Base-by-base conservation (phyloP, 208 protist genomes). In the Acanthamoeba culbertsoni region DNA sequence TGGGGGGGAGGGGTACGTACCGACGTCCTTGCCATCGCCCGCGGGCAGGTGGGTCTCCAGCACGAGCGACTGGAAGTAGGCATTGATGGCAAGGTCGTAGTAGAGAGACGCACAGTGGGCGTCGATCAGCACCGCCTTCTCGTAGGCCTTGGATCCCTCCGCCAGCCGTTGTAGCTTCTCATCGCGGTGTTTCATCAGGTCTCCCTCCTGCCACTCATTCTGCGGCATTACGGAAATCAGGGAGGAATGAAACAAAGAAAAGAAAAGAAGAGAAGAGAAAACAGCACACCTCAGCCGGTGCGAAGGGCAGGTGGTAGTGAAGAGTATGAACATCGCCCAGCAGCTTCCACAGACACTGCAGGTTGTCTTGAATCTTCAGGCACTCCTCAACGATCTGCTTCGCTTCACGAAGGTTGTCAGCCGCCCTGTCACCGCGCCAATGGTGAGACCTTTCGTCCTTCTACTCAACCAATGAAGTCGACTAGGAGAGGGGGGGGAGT, bases 331-430 rank as follows among this genome's bases (percentile, higher is more conserved):
- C 73, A n/a, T 84, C 73, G 45, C 73, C 73, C 5, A 84, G 73
- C 0, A 84, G 45, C 45, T 84, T 84, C 73, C 73, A 84, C 23
- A 84, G 43, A 43, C 73, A 84, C 20, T 84, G 73, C 42, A 84
- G 43, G 73, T 84, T 84, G 45, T 84, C 73, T 31, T 84, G 73
- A 10, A 84, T 55, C 73, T 84, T 84, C n/a, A 84, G 20, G 35
- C 73, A 84, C 42, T 48, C 73, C 20, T 84, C 73, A 10, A 84
- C 31, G 43, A 55, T 55, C 45, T 84, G 73, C 45, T 84, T 14
- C 6, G 73, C 73, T 35, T 84, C 73, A 10, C 43, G 31, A 0
- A 84, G 43, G 28, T 84, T 84, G 73, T 84, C 73, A 14, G 73
- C 23, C 3, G 73, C 28, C 28, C 73, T 84, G 63, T 28, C 1